Evolutionary conservation across 2,329 filamentous ascomycete genomes (phyloP), one percentile per base, ranked within the genome.

Genomic region (Fusarium sp.): DNA sequence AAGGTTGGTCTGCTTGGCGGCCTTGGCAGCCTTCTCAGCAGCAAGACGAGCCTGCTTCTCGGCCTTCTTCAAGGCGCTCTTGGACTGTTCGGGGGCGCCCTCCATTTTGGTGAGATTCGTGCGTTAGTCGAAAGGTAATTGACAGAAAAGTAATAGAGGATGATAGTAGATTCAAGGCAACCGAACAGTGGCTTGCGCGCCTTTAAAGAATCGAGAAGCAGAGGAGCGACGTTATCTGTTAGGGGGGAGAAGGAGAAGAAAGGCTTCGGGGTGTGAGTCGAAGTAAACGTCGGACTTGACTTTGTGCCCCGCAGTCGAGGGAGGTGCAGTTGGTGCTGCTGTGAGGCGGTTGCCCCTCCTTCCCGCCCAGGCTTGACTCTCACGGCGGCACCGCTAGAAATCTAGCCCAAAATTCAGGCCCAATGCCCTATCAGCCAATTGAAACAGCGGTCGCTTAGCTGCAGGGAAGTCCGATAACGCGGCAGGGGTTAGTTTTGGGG

Each of bases 41-140:
- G 88, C 89, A 81, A 88, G 84, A 80, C 88, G 88, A 69, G 88
- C 88, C 80, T 88, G 85, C 85, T 91, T 91, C 83, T 91, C 89
- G 56, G 89, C 89, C 85, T 91, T 91, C 82, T 91, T 91, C 79
- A 88, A 81, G 76, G 89, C 89, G 81, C 88, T 90, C 85, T 91
- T 91, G 76, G 89, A 91, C 68, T 76, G 81, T 67, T 82, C 79
- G 73, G 77, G 78, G 73, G 78, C 76, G 67, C 79, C 81, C 77
- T 78, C 78, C 78, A 79, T 79, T 66, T 82, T 82, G 73, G 66
- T 74, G 62, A 65, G 54, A 66, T 52, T 74, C 55, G 68, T 59
- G 51, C 58, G 59, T 57, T 54, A 45, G 36, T 50, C 20, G 36
- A 62, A 62, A 70, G 38, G 51, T 59, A 32, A 55, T 56, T 62